These are phyloP conservation scores for Steccherinum ochraceum DNA, from an alignment of 768 basidiomycete species.

Conservation along the genomic window DNA sequence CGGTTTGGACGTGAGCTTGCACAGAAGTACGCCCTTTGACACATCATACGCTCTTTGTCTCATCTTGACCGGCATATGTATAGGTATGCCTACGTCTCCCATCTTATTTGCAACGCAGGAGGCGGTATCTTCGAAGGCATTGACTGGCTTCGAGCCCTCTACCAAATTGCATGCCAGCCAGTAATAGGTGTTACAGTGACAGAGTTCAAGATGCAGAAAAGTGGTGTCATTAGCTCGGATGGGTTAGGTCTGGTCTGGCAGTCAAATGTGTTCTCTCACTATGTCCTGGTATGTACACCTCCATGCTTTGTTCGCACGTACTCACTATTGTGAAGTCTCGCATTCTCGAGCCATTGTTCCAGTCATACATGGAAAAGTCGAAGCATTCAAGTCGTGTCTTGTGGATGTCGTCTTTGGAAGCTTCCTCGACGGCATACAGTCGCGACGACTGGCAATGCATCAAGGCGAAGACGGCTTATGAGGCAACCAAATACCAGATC, in stretches of 20 bases:
- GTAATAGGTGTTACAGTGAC: constrained; percentile 48
- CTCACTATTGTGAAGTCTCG: too few species aligned
- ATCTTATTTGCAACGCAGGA: constrained; percentile 78
- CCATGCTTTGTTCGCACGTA: too few species aligned
- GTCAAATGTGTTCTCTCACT: constrained; percentile 80
- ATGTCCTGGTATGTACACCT: constrained; percentile 51
- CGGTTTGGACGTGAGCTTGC: constrained; percentile 51
- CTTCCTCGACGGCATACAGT: constrained; percentile 47
- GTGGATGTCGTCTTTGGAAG: constrained; percentile 76
- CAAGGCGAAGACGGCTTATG: constrained; percentile 57
- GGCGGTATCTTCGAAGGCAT: constrained; percentile 51
- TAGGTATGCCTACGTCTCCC: constrained; percentile 78
- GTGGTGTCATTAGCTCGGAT: constrained; percentile 56
- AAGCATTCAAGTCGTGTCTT: constrained; percentile 52
- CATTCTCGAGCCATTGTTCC: constrained; percentile 46
- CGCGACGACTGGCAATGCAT: constrained; percentile 68
- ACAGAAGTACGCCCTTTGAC: constrained; percentile 37
- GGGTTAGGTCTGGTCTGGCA: constrained; percentile 81
- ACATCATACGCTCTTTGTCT: background rate
- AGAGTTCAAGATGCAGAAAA: constrained; percentile 47
- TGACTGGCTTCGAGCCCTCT: constrained; percentile 38
- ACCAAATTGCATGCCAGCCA: constrained; percentile 41
- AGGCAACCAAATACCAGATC: constrained; percentile 70
- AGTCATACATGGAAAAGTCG: constrained; percentile 29
- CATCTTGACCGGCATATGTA: background rate